phyloP scores from a whole-genome alignment of 441 rosid genomes.

The Adansonia grandidieri region DNA sequence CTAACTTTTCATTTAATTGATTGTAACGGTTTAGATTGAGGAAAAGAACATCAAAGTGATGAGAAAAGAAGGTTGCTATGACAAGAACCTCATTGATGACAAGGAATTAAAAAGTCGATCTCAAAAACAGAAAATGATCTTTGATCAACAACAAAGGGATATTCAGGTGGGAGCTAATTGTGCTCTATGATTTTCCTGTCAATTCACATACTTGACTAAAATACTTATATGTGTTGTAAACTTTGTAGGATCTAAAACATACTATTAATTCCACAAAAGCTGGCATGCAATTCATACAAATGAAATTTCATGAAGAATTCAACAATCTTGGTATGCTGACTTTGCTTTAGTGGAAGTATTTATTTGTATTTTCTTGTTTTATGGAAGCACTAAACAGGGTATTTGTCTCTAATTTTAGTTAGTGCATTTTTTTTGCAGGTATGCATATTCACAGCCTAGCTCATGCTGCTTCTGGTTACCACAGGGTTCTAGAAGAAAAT shows the following conservation, averaged over 20 bases:
- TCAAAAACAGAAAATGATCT: conserved; percentile 54
- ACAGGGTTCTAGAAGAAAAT: conserved; percentile 72
- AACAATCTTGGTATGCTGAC: conserved; percentile 64
- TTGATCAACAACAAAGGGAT: conserved; percentile 74
- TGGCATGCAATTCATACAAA: conserved; percentile 87
- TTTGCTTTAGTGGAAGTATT: conserved; percentile 19
- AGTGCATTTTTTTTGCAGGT: conserved; percentile 49
- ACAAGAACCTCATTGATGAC: conserved; percentile 41
- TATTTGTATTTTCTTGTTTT: background rate
- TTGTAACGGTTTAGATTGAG: conserved; percentile 50
- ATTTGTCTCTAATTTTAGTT: conserved; percentile 22
- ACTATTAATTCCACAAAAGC: conserved; percentile 70
- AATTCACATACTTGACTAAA: conserved; percentile 19
- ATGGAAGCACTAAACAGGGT: background rate
- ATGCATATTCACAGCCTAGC: conserved; percentile 63
- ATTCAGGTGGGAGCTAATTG: conserved; percentile 52
- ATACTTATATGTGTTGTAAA: conserved; percentile 16
- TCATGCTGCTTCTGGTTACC: conserved; percentile 67
- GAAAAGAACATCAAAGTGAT: conserved; percentile 48
- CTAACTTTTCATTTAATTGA: background rate
- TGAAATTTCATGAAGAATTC: conserved; percentile 83
- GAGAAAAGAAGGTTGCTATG: conserved; percentile 51
- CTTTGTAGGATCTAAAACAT: conserved; percentile 65
- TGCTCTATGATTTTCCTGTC: conserved; percentile 18
- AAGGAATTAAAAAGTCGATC: conserved; percentile 57